These are phyloP conservation scores for Extremus antarcticus DNA, from an alignment of 495 filamentous ascomycete species.

Conservation along the genomic window DNA sequence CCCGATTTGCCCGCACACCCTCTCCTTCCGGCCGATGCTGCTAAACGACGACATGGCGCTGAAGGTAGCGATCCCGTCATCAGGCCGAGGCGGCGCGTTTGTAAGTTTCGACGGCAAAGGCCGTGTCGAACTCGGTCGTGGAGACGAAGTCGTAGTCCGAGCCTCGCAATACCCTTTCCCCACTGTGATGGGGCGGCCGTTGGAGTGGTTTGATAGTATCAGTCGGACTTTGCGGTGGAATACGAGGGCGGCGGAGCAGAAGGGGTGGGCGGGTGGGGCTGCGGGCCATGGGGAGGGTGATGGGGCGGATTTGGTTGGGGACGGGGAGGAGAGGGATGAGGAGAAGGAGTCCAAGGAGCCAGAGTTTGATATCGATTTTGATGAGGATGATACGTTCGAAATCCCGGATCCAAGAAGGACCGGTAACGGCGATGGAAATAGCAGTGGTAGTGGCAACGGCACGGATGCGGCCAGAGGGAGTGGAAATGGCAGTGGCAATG, in stretches of 20 bases:
- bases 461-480: neutral
- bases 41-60: slow-evolving; percentile 89
- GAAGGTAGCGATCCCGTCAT: slow-evolving; percentile 71
- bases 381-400: slow-evolving; percentile 29
- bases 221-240: slow-evolving; percentile 89
- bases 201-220: slow-evolving; percentile 92
- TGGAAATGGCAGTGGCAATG: neutral
- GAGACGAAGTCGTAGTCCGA: slow-evolving; percentile 89
- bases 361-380: slow-evolving; percentile 79
- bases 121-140: slow-evolving; percentile 77
- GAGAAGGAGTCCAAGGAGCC: no score
- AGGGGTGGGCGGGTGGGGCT: slow-evolving; percentile 51
- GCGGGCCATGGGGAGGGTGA: slow-evolving; percentile 35
- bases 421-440: neutral
- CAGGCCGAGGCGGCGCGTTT: slow-evolving; percentile 83
- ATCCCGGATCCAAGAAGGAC: neutral
- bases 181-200: slow-evolving; percentile 63
- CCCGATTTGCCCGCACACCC: slow-evolving; percentile 92
- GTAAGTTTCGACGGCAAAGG: slow-evolving; percentile 95
- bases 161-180: slow-evolving; percentile 94
- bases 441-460: no score
- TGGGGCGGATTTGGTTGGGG: slow-evolving; percentile 32
- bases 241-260: slow-evolving; percentile 72
- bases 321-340: slow-evolving; percentile 44
- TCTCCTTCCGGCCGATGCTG: slow-evolving; percentile 97